Conservation (phyloP, 1,139 yeast species). For the Sugiyamaella sp. region DNA sequence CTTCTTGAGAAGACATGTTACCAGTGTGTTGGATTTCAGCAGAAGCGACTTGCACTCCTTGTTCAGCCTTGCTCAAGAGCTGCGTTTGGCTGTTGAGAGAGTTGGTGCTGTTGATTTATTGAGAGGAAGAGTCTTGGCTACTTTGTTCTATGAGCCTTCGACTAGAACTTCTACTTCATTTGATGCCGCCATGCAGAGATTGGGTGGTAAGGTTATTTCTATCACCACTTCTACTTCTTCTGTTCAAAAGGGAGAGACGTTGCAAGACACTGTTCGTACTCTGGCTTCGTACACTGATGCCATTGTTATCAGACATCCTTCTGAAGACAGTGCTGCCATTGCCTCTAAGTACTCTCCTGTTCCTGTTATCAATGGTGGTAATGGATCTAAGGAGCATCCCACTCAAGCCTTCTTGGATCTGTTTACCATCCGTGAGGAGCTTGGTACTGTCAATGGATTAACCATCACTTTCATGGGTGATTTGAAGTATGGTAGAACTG, state of each 20-base stretch:
- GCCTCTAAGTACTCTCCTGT: slow-evolving; percentile 97
- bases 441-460: slow-evolving; percentile 97
- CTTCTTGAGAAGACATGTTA: slow-evolving; percentile 82
- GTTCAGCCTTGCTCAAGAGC: slow-evolving; percentile 96
- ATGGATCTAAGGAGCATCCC: slow-evolving; percentile 97
- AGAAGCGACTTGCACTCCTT: slow-evolving; percentile 89
- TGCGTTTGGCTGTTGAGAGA: slow-evolving; percentile 96
- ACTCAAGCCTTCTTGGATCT: slow-evolving; percentile 97
- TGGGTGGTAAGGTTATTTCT: slow-evolving; percentile 96
- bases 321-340: slow-evolving; percentile 85
- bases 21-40: slow-evolving; percentile 83
- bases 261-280: slow-evolving; percentile 95
- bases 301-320: slow-evolving; percentile 94
- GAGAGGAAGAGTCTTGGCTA: slow-evolving; percentile 88
- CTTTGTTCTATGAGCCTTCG: slow-evolving; percentile 97
- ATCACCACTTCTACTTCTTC: slow-evolving; percentile 85
- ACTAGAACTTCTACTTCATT: slow-evolving; percentile 96
- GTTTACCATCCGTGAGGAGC: slow-evolving; percentile 97
- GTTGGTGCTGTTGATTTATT: slow-evolving; percentile 90
- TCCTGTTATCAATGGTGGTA: slow-evolving; percentile 97
- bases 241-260: slow-evolving; percentile 96
- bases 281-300: slow-evolving; percentile 97
- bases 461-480: slow-evolving; percentile 99
- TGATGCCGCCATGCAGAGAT: slow-evolving; percentile 99
- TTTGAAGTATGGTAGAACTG: slow-evolving; percentile 97